Conservation (phyloP, 2,329 filamentous ascomycete species). For the Bipolaris victoriae region DNA sequence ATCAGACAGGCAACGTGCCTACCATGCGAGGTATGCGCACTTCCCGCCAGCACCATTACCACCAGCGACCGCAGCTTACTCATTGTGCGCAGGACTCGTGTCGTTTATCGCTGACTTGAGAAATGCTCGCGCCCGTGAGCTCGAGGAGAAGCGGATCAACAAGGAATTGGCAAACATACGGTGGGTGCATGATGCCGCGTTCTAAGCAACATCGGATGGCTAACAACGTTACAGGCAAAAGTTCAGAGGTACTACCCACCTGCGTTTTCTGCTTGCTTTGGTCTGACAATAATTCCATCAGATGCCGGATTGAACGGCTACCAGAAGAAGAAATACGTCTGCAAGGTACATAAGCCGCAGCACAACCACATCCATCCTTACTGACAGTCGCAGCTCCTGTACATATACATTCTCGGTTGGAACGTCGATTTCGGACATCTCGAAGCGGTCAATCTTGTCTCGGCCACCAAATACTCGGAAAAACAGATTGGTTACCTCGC, state of each 20-base stretch:
- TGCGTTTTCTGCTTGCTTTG: conserved; percentile 5
- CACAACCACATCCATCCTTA: background rate
- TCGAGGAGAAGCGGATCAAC: conserved; percentile 99
- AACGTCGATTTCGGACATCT: conserved; percentile 99
- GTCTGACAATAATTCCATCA: conserved; percentile 39
- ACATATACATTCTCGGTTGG: conserved; percentile 99
- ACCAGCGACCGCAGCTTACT: conserved; percentile 19
- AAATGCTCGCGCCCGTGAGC: conserved; percentile 90
- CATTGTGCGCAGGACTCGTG: conserved; percentile 69
- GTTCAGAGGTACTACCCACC: conserved; percentile 72
- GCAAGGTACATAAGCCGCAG: conserved; percentile 68
- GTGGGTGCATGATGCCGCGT: conserved; percentile 51
- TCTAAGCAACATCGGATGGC: conserved; percentile 18
- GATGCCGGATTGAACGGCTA: conserved; percentile 93
- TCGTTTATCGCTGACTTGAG: conserved; percentile 97
- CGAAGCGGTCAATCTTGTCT: conserved; percentile 97
- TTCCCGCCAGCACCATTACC: background rate
- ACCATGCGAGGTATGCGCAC: conserved; percentile 49
- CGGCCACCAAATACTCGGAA: conserved; percentile 95
- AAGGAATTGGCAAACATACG: conserved; percentile 98
- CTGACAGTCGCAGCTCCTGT: conserved; percentile 68
- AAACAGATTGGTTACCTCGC: conserved; percentile 99
- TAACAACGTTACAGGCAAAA: conserved; percentile 69
- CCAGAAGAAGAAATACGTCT: conserved; percentile 99
- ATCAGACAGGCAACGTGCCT: conserved; percentile 49